These are phyloP conservation scores for Collybia sordida DNA, from an alignment of 768 basidiomycete species.

Conservation along the genomic window DNA sequence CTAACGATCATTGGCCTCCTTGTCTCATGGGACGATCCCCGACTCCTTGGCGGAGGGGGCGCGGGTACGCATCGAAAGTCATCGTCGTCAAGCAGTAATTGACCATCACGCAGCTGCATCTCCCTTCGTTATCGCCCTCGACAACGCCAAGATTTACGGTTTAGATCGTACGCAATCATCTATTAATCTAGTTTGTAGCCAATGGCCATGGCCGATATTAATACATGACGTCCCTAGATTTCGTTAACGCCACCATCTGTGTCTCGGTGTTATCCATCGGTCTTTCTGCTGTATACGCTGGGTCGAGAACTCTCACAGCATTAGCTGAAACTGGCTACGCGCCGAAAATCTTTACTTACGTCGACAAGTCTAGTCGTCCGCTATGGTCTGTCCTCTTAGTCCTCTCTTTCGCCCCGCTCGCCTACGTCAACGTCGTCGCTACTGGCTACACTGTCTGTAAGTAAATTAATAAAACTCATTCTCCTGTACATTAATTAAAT, in stretches of 20 bases:
- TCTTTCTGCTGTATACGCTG: conserved; percentile 38
- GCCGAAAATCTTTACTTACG: conserved; percentile 34
- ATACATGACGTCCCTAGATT: conserved; percentile 11
- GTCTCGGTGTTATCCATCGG: conserved; percentile 21
- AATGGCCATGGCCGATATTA: no score
- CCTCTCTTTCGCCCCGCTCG: conserved; percentile 37
- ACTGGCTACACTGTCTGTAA: conserved; percentile 38
- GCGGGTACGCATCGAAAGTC: conserved; percentile 17
- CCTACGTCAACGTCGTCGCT: conserved; percentile 35
- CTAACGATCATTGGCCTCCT: conserved; percentile 40
- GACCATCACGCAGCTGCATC: conserved; percentile 28
- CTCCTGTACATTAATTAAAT: neutral
- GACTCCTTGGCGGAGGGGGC: conserved; percentile 35
- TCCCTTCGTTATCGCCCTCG: conserved; percentile 44
- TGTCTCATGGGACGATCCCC: conserved; percentile 34
- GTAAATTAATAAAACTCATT: conserved; percentile 7
- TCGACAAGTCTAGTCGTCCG: conserved; percentile 46
- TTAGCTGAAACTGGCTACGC: conserved; percentile 42
- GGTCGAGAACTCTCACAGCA: conserved; percentile 37
- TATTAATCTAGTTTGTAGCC: no score
- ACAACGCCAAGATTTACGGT: conserved; percentile 36
- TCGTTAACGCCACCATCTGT: conserved; percentile 38
- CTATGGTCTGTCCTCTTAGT: conserved; percentile 37
- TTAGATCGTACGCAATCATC: conserved; percentile 31
- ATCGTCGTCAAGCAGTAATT: no score